Base-by-base conservation (phyloP, 805 yeast genomes). In the Cyberlindnera misumaiensis region DNA sequence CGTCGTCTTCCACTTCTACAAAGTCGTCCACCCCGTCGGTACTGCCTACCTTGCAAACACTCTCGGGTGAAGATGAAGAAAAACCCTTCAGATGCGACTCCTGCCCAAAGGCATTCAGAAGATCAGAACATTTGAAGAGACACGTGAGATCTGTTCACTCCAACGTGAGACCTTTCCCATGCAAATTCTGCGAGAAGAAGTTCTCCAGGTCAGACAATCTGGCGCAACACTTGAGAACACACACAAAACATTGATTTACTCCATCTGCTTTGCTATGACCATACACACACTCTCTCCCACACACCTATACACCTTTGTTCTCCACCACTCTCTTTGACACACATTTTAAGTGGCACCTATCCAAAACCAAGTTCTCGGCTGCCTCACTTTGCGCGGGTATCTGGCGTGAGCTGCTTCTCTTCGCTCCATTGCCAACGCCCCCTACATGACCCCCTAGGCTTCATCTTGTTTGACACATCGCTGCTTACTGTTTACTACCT, bases 71-170 rank as follows among this genome's bases (percentile, higher is more conserved):
- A 18, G 46, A 41, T 11, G 51, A 49, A 17, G 82, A 75, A 48
- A 80, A 79, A 57, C 76, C 76, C 32, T 80, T 70, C 51, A 70
- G 71, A 35, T 82, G 89, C 55, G 72, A 72, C 27, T 69, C 68
- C 47, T 82, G 90, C 58, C 67, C 73, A 29, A 69, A 87, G 44
- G 57, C 68, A 26, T 83, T 83, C 60, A 76, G 81, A 53, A 68
- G 90, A 45, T 83, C 79, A 50, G 90, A 83, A 52, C 90, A 83
- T 57, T 63, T 83, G 50, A 81, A 80, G 51, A 68, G 90, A 45
- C 90, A 83, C 51, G 70, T 79, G 49, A 64, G 88, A 43, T 78
- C 87, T 3, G 65, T 83, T 43, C 90, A 83, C 53, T 77, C 83
- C 28, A 70, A 78, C 38, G 83, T 77, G 40, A 80, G 81, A 59